phyloP scores from a whole-genome alignment of 129 eudicot genomes.

The Glebionis coronaria region DNA sequence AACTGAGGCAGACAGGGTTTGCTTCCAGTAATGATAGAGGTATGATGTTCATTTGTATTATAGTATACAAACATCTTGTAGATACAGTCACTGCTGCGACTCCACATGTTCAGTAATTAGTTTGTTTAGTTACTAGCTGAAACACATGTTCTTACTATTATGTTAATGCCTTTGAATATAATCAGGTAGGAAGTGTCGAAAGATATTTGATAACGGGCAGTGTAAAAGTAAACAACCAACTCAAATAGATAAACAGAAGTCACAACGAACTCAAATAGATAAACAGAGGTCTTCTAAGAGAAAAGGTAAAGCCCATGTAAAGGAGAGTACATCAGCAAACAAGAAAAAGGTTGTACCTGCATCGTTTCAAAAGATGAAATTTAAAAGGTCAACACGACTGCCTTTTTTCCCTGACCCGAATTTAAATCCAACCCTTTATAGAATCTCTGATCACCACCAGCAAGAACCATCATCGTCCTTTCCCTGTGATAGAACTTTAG shows the following conservation, averaged over 20 bases:
- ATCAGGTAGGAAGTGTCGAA: constrained; percentile 45
- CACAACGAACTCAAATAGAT: constrained; percentile 5
- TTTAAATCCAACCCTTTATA: not conserved
- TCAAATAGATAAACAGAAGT: constrained; percentile 21
- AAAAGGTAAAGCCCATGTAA: not conserved
- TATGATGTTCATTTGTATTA: constrained; percentile 9
- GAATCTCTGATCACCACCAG: constrained; percentile 18
- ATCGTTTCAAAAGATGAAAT: not conserved
- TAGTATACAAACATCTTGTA: not conserved
- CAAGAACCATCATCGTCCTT: constrained; percentile 18
- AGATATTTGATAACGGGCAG: constrained; percentile 22
- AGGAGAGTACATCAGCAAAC: constrained; percentile 5
- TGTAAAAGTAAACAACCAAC: constrained; percentile 21
- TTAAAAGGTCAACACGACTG: not conserved
- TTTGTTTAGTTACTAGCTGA: constrained; percentile 1
- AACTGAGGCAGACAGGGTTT: constrained; percentile 33
- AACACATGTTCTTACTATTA: not conserved
- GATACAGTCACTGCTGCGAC: not conserved
- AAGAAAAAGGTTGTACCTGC: constrained; percentile 10
- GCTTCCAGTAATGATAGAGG: constrained; percentile 25
- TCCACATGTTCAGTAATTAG: not conserved
- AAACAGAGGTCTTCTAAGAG: constrained; percentile 17
- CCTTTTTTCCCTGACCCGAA: not conserved
- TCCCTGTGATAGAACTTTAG: not conserved
- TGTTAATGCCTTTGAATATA: not conserved